Evolutionary conservation across 768 basidiomycete genomes (phyloP).

Genomic region (Naganishia randhawae): DNA sequence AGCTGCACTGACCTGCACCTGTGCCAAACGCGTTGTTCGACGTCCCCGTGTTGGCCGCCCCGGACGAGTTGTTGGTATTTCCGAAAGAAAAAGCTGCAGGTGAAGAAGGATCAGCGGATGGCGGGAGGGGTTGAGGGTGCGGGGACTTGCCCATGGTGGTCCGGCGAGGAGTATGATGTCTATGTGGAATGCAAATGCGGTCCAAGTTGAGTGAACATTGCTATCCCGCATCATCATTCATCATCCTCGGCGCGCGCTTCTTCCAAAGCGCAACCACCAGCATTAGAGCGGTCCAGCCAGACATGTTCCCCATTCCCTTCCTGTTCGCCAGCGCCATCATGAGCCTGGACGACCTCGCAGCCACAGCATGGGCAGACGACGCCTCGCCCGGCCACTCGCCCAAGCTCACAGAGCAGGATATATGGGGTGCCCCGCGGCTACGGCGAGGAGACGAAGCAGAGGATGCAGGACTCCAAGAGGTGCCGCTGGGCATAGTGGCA

Average conservation of each 20-base stretch:
- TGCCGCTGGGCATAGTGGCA: not conserved
- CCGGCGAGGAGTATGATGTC: too few species aligned
- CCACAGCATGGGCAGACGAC: conserved; percentile 26
- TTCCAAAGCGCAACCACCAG: not conserved
- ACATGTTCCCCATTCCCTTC: not conserved
- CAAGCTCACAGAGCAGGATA: conserved; percentile 5
- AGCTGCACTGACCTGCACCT: not conserved
- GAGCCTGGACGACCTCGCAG: conserved; percentile 18
- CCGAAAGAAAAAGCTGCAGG: conserved; percentile 16
- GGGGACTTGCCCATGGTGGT: conserved; percentile 1
- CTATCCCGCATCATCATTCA: not conserved
- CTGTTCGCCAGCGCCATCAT: not conserved
- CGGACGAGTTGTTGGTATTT: not conserved
- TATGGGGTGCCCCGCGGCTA: conserved; percentile 8
- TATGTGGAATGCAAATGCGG: not conserved
- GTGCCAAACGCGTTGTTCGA: conserved; percentile 15
- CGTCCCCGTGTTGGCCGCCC: not conserved
- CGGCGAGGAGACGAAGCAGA: not conserved
- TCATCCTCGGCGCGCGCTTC: not conserved
- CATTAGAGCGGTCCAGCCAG: not conserved
- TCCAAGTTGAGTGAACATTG: not conserved
- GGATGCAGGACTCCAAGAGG: too few species aligned
- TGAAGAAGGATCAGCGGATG: not conserved
- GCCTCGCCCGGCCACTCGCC: conserved; percentile 13
- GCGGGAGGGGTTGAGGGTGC: not conserved